These are phyloP conservation scores for Purpureocillium lavendulum DNA, from an alignment of 2,329 filamentous ascomycete species.

Conservation along the genomic window DNA sequence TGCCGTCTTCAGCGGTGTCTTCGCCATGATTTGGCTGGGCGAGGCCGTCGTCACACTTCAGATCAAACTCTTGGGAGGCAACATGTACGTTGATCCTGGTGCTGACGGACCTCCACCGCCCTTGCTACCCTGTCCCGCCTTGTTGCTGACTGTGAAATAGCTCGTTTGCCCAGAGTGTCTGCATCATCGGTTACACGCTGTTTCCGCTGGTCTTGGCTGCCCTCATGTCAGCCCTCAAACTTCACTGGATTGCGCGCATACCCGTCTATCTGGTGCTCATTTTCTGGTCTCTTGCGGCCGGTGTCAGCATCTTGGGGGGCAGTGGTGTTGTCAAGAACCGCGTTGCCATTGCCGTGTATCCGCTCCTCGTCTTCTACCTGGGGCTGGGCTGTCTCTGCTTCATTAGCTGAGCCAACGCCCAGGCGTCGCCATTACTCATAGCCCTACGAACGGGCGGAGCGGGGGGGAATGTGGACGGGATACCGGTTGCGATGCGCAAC, in stretches of 20 bases:
- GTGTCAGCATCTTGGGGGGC: conserved; percentile 90
- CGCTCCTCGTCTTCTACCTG: conserved; percentile 90
- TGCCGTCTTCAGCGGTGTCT: conserved; percentile 89
- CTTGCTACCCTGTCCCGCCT: neutral
- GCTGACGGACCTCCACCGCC: too few species aligned
- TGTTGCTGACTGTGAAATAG: conserved; percentile 38
- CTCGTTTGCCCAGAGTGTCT: conserved; percentile 95
- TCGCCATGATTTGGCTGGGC: conserved; percentile 93
- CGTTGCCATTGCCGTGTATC: conserved; percentile 89
- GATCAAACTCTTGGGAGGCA: conserved; percentile 92
- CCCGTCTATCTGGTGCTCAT: conserved; percentile 86
- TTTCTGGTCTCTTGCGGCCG: conserved; percentile 88
- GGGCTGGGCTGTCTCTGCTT: conserved; percentile 92
- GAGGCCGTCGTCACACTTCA: conserved; percentile 96
- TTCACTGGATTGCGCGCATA: conserved; percentile 75
- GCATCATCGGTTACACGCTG: conserved; percentile 96
- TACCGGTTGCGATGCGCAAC: too few species aligned
- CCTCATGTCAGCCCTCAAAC: conserved; percentile 72
- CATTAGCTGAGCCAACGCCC: conserved; percentile 58
- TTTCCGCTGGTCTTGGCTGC: conserved; percentile 94
- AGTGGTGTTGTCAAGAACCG: conserved; percentile 94
- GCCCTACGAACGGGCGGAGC: too few species aligned
- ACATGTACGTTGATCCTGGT: conserved; percentile 87
- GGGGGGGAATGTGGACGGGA: too few species aligned
- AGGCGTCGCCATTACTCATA: too few species aligned